These are phyloP conservation scores for Ogataea allantospora DNA, from an alignment of 805 yeast species.

Conservation along the genomic window DNA sequence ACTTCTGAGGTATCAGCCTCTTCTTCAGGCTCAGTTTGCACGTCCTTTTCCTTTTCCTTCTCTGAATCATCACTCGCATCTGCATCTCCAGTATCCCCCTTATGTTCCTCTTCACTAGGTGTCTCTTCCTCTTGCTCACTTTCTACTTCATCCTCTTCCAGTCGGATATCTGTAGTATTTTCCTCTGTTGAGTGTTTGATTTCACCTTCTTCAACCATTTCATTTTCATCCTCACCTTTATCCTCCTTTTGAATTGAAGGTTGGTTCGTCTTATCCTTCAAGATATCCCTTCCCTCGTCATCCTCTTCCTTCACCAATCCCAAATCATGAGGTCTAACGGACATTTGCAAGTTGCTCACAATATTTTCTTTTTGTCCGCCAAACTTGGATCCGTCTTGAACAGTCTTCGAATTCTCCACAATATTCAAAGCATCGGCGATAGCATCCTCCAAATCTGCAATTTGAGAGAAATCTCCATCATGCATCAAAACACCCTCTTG, in stretches of 20 bases:
- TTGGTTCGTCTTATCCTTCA: constrained; percentile 12
- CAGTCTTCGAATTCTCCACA: constrained; percentile 27
- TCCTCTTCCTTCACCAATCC: constrained; percentile 24
- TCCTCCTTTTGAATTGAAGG: constrained; percentile 1
- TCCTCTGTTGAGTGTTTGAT: background rate
- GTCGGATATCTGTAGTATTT: background rate
- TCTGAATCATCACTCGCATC: background rate
- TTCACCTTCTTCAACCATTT: background rate
- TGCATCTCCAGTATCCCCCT: constrained; percentile 21
- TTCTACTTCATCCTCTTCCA: constrained; percentile 1
- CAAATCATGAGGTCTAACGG: constrained; percentile 10
- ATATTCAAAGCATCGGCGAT: constrained; percentile 44
- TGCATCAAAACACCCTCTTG: constrained; percentile 55
- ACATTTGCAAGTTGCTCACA: constrained; percentile 20
- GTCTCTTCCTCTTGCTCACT: constrained; percentile 3
- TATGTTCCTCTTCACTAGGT: constrained; percentile 3
- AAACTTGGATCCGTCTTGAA: constrained; percentile 19
- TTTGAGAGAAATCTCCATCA: constrained; percentile 49
- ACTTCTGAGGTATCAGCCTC: constrained; percentile 2
- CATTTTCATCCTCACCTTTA: constrained; percentile 6
- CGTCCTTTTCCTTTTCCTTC: constrained; percentile 23
- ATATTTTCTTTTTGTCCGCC: constrained; percentile 16
- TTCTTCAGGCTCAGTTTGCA: constrained; percentile 15
- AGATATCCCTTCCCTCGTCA: constrained; percentile 19
- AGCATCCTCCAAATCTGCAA: constrained; percentile 49